Base-by-base conservation (phyloP, 2,329 filamentous ascomycete genomes). In the Simplicillium aogashimaense region DNA sequence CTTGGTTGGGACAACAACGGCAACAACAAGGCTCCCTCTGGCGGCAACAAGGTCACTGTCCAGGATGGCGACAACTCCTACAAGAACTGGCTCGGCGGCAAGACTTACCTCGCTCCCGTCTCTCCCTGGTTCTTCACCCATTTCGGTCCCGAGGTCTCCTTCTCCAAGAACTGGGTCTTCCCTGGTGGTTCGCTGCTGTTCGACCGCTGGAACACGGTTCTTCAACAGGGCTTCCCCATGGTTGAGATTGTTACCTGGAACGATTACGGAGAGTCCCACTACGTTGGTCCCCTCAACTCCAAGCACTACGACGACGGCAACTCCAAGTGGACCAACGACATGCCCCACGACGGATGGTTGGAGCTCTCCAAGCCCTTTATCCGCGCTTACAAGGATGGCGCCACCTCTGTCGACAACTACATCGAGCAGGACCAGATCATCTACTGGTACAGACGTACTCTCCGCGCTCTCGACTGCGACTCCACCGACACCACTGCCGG, bases 131-230 rank as follows among this genome's bases (percentile, higher is more conserved):
- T 75, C 53, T 72, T 54, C 36, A 71, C 70, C 1, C 65, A 74
- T 43, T 66, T 66, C 15, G 67, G 66, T 3, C 50, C 53, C 4
- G 63, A 64, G 39, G 60, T 67, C 15, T 50, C 61, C 9, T 72
- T 65, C 45, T 59, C 57, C 48, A 70, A 77, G 60, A 72, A 73
- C 48, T 75, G 69, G 65, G 61, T 80, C 2, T 82, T 75, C 61
- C 68, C 69, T 3, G 68, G 72, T 7, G 76, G 79, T 44, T 60
- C 69, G 33, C 57, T 81, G 7, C 78, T 77, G 69, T 72, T 68
- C 43, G 60, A 74, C 42, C 70, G 76, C 20, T 80, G 76, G 76
- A 60, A 69, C 16, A 46, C 61, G 40, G 61, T 72, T 15, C 46
- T 72, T 10, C 47, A 51, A 7, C 48, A 69, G n/a, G 54, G 61